Evolutionary conservation across 2,329 filamentous ascomycete genomes (phyloP), one percentile per base, ranked within the genome.

Genomic region (Metarhizium humberi): DNA sequence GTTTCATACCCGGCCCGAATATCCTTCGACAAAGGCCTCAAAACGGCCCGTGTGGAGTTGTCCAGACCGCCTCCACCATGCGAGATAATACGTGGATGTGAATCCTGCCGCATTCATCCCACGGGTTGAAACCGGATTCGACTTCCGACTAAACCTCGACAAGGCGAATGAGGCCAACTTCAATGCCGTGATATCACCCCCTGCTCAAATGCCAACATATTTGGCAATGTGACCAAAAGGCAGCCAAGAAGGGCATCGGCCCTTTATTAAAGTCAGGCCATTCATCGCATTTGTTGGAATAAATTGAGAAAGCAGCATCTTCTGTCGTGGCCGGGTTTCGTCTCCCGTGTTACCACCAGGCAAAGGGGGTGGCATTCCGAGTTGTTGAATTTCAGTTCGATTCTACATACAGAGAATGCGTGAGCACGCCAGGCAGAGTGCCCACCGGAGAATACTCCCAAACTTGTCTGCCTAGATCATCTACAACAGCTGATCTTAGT

Each of bases 181-280:
- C 30, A 4, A 48, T 48, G 20, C 25, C 25, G 45, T 48, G 25
- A 29, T 29, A 48, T 48, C 45, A 48, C 45, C 45, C 45, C 32
- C 25, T 48, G 45, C 20, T 16, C 45, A 14, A 48, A 16, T 30
- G 45, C 20, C 45, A 48, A 32, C 20, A 29, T 48, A 7, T 20
- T 48, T 18, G 25, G 30, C 45, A 30, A 48, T n/a, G 20, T 30
- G 45, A 30, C 45, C 25, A 30, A 30, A 30, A 48, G 25, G 10
- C 45, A 40, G 46, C n/a, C 34, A 46, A 29, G 36, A 36, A 25
- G n/a, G 14, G 50, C 50, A 49, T 57, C 56, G 56, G 56, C 54
- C 51, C 54, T 57, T 56, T 51, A 43, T 53, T 47, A 55, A 57
- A 46, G 51, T 55, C 56, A 56, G 48, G 51, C 53, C 56, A 56